Evolutionary conservation across 345 rosid genomes (phyloP).

Genomic region (Linum usitatissimum): DNA sequence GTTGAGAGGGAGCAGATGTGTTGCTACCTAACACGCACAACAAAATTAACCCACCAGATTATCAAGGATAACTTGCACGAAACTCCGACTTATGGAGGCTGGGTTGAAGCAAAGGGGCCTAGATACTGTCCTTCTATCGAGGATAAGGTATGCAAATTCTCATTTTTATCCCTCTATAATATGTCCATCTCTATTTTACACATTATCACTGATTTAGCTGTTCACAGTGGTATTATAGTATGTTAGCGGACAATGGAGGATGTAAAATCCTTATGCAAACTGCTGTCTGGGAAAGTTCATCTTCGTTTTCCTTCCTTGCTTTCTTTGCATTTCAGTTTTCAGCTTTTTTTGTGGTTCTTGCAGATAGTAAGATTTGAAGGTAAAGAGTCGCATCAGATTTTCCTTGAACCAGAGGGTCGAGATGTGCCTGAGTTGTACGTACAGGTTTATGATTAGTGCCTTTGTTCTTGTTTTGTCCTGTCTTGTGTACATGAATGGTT

Average conservation of each 20-base stretch:
- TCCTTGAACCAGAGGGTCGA: constrained; percentile 97
- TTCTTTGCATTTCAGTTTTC: neutral
- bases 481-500: neutral
- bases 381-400: constrained; percentile 97
- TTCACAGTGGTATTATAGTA: no score
- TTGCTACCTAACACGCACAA: constrained; percentile 90
- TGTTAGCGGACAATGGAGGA: no score
- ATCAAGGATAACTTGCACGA: constrained; percentile 87
- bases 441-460: constrained; percentile 41
- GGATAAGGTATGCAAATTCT: constrained; percentile 52
- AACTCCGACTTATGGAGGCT: constrained; percentile 98
- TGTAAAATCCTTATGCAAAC: no score
- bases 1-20: constrained; percentile 90
- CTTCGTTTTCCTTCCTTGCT: constrained; percentile 1
- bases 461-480: neutral
- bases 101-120: constrained; percentile 99
- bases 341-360: neutral
- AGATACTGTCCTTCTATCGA: constrained; percentile 98
- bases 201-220: neutral
- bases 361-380: constrained; percentile 93
- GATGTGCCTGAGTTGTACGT: constrained; percentile 91
- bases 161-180: neutral
- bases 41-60: constrained; percentile 70
- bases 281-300: neutral
- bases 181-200: no score